phyloP scores from a whole-genome alignment of 495 filamentous ascomycete species.

The Podospora pseudocomata region DNA sequence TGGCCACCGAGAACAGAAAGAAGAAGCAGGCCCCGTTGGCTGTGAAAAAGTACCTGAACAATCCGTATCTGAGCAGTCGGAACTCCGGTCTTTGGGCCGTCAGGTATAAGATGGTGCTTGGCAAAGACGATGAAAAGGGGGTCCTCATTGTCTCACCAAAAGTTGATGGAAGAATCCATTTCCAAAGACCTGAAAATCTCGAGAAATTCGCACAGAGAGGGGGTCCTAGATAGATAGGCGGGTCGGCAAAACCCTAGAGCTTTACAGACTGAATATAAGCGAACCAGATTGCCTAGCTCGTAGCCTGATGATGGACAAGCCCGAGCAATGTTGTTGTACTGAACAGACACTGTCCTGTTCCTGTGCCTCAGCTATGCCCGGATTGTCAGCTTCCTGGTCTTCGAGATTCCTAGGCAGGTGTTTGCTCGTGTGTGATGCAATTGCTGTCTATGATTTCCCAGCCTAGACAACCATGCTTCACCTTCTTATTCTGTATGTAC shows the following conservation, averaged over 20 bases:
- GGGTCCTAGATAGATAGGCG: neutral
- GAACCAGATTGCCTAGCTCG: neutral
- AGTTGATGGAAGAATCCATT: neutral
- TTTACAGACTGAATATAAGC: neutral
- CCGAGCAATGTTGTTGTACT: too few relatives aligned
- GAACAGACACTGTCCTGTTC: too few relatives aligned
- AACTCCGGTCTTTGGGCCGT: neutral
- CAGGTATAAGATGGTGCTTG: neutral
- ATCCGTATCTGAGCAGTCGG: neutral
- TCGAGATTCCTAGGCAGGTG: neutral
- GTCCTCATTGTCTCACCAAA: neutral
- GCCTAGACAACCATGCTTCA: neutral
- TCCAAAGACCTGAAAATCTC: neutral
- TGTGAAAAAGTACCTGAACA: neutral
- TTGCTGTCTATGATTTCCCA: slow-evolving; percentile 5
- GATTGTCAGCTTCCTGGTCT: too few relatives aligned
- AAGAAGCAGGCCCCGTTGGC: neutral
- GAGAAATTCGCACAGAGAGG: neutral
- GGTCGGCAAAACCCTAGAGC: neutral
- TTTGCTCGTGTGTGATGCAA: neutral
- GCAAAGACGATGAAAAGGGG: neutral
- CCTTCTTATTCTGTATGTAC: neutral
- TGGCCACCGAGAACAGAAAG: neutral
- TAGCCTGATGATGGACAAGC: too few relatives aligned
- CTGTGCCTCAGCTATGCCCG: too few relatives aligned